Base-by-base conservation (phyloP, 345 rosid species). In the Ailanthus altissimus region DNA sequence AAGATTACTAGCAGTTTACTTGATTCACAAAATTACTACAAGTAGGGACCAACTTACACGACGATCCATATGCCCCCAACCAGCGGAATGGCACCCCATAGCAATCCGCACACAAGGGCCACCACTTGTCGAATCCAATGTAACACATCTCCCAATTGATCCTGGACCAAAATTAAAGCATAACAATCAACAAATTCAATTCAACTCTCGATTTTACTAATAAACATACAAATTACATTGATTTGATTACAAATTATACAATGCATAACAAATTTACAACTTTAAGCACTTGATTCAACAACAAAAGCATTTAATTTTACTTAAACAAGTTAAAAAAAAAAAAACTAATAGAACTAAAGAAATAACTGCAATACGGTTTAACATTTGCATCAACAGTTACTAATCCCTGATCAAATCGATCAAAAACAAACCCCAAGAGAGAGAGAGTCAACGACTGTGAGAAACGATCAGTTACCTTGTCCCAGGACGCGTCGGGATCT, bases 91-190 rank as follows among this genome's bases (percentile, higher is more conserved):
- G 97, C 80, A 15, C 99, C 98, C 88, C 94, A 96, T 67, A 96
- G 74, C 86, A 96, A 86, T 53, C 98, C 99, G 74, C 91, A 90
- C 14, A 89, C 40, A 45, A 96, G 80, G 28, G 94, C 99, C 70
- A 91, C 89, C 8, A 81, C 87, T 86, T 96, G 99, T 69, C 98
- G 82, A 78, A 93, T 91, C 99, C 99, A 96, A 82, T 96, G 99
- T 88, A 96, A 84, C 62, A 87, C 97, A 84, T 96, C 99, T 84
- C 99, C 99, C 78, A 96, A 81, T 87, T 93, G 98, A 87, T 96
- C 99, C 98, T 96, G 86, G 45, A 28, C 72, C 77, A 83, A 61
- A 45, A 81, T 56, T 40, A n/a, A 72, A 28, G 5, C 49, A 71
- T 21, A 32, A n/a, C n/a, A n/a, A n/a, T n/a, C n/a, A 58, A 25